Evolutionary conservation across 2,329 filamentous ascomycete genomes (phyloP), one percentile per base, ranked within the genome.

Genomic region (Bipolaris oryzae): DNA sequence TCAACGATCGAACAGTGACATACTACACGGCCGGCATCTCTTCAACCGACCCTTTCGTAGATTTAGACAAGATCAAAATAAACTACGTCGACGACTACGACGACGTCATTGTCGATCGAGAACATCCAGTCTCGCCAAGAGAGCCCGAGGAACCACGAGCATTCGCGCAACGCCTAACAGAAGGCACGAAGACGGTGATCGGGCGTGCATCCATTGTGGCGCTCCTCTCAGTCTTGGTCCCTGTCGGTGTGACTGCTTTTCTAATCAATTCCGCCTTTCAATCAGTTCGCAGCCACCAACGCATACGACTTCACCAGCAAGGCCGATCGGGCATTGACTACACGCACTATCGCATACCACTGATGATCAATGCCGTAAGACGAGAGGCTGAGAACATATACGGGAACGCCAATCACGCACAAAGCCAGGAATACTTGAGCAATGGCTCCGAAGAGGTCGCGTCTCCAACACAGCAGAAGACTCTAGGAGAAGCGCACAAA

Each of bases 11-110:
- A 52, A 91, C 86, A 42, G 91, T 91, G 4, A 86, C 89, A 0
- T 91, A 90, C 77, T 96, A 94, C 74, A 97, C 94, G 0, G 91
- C 92, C 0, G 83, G 82, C 18, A 91, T 97, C 43, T 83, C 88
- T 21, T 87, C 87, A 68, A 89, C 83, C 0, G 91, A 98, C 68
- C 93, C 92, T 0, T 98, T 87, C 70, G 82, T 82, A 0, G 82
- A 92, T 61, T 72, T 89, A 15, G 84, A 88, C 18, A 85, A 83
- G 4, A 74, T 94, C 58, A 86, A 88, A 20, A 80, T 92, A 64
- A 91, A 91, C 70, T 96, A 89, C 67, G 73, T 94, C 1, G 77
- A 86, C 33, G 91, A 88, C 21, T 94, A 91, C 66, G 86, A 88
- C 37, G 82, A 89, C 47, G 87, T 96, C 7, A 82, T 98, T 20